phyloP scores from a whole-genome alignment of 306 rosid genomes.

The Inga oerstediana region DNA sequence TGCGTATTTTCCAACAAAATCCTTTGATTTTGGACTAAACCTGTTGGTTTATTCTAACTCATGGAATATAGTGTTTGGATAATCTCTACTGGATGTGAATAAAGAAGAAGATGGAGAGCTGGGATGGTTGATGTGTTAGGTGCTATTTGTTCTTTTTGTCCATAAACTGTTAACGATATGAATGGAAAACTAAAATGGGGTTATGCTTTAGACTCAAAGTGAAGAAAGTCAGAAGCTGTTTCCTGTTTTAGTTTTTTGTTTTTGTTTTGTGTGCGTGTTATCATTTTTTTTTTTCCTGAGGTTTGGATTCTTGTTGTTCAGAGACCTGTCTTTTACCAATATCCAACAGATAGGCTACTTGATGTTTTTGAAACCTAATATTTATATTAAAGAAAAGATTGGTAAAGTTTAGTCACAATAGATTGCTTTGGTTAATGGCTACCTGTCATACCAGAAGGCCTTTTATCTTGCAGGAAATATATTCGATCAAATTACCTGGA shows the following conservation, averaged over 20 bases:
- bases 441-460: slow-evolving; percentile 15
- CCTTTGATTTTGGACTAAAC: neutral
- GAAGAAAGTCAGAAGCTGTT: neutral
- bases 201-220: neutral
- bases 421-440: slow-evolving; percentile 4
- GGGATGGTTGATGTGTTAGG: neutral
- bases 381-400: neutral
- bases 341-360: neutral
- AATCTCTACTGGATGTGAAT: neutral
- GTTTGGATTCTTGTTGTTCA: neutral
- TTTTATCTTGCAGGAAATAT: slow-evolving; percentile 70
- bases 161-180: neutral
- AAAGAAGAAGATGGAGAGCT: neutral
- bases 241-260: neutral
- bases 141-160: neutral
- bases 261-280: neutral
- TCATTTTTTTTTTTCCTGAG: no score
- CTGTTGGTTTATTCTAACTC: neutral
- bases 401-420: neutral
- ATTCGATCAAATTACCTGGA: slow-evolving; percentile 88
- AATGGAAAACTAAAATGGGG: neutral
- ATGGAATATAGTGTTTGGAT: neutral
- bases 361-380: neutral
- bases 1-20: neutral
- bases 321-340: neutral